Base-by-base conservation (phyloP, 768 basidiomycete genomes). In the Strobilomyces echinocephalus region DNA sequence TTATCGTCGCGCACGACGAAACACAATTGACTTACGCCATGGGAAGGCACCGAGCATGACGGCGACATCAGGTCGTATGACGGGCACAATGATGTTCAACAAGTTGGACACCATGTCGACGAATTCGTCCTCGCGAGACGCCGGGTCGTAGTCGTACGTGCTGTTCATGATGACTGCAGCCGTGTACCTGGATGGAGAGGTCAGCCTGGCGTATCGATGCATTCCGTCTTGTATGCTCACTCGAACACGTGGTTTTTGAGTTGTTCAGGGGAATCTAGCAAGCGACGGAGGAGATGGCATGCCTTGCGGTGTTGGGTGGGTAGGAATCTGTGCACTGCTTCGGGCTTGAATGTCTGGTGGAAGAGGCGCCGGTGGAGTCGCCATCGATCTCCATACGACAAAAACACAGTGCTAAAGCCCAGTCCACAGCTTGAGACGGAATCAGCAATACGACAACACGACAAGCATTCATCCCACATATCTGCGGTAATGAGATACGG, bases 191-290 rank as follows among this genome's bases (percentile, higher is more conserved):
- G 14, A 31, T 2, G 28, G 3, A 20, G 16, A 7, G n/a, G 26
- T 36, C 4, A 42, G 35, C 33, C 15, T 2, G 5, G 31, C 12
- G 12, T 8, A 21, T 15, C 33, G 18, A 1, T 15, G 9, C 26
- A 16, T 11, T 5, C n/a, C 4, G 24, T 14, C 16, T 6, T 8
- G 24, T 14, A 36, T 8, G 38, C 62, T 18, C 21, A 64, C 76
- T 73, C 67, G 16, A 66, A 63, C 2, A 74, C 51, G 41, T 72
- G 71, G 18, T 64, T 65, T 12, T 63, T 33, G 20, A 73, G 57
- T 47, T 67, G 60, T 8, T 69, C 68, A n/a, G 73, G 72, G 10
- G 58, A 42, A 18, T 67, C 60, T 2, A 74, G 21, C 16, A 77
- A 58, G 9, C 59, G 64, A 4, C 53, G 63, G 35, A 76, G 66